phyloP scores from a whole-genome alignment of 352 stramenopile species.

The Phytophthora nicotianae region DNA sequence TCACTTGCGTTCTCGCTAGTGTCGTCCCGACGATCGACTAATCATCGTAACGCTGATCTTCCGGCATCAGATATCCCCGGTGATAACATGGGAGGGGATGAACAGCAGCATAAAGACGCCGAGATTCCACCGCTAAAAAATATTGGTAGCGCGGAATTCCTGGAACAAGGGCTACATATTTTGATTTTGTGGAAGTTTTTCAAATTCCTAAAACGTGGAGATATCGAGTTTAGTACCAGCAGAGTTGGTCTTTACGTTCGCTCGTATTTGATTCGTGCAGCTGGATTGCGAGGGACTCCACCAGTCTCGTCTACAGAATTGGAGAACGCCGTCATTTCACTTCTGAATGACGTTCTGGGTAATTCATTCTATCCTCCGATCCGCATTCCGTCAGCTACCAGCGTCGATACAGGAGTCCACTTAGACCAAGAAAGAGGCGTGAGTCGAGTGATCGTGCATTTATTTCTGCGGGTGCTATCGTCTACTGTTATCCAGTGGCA shows the following conservation, averaged over 20 bases:
- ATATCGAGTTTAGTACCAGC: background rate
- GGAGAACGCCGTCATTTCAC: background rate
- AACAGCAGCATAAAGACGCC: background rate
- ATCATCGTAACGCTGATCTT: background rate
- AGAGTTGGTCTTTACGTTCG: background rate
- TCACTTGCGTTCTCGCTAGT: constrained; percentile 22
- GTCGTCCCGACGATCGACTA: constrained; percentile 10
- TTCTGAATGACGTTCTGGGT: background rate
- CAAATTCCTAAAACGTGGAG: background rate
- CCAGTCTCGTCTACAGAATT: background rate
- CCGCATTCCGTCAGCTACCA: background rate
- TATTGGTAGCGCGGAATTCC: too few relatives aligned
- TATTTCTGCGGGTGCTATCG: background rate
- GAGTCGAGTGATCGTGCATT: background rate
- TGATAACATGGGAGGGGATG: background rate
- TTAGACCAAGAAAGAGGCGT: background rate
- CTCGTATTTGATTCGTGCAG: constrained; percentile 7
- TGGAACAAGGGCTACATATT: constrained; percentile 17
- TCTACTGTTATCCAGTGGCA: background rate
- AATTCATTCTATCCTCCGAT: background rate
- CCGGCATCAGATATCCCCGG: too few relatives aligned
- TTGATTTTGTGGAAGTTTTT: constrained; percentile 25
- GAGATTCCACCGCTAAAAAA: too few relatives aligned
- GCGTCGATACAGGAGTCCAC: background rate
- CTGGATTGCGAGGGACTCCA: background rate